Evolutionary conservation across 768 basidiomycete species (phyloP).

Genomic region (Podaxis carcinomalis): DNA sequence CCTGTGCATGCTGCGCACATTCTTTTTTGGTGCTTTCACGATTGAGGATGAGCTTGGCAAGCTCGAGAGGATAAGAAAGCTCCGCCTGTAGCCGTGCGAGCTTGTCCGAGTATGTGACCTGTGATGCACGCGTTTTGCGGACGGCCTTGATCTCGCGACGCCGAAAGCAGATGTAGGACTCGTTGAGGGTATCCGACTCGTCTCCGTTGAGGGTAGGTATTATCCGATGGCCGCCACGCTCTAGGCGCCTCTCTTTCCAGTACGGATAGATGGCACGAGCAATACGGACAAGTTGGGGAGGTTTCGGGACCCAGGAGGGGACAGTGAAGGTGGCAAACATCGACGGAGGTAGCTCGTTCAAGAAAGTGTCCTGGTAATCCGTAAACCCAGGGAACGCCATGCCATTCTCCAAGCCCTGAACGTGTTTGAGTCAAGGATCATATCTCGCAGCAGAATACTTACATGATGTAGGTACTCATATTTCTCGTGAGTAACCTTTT

Average conservation of each 20-base stretch:
- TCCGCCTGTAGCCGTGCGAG: conserved; percentile 78
- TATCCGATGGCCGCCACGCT: conserved; percentile 78
- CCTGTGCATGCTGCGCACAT: conserved; percentile 47
- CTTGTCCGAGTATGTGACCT: conserved; percentile 86
- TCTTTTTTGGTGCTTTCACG: conserved; percentile 81
- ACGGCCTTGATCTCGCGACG: conserved; percentile 91
- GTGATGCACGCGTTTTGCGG: conserved; percentile 90
- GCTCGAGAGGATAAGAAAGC: conserved; percentile 63
- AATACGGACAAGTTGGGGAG: conserved; percentile 58
- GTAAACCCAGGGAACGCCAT: conserved; percentile 69
- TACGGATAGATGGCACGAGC: conserved; percentile 79
- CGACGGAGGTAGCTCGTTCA: conserved; percentile 50
- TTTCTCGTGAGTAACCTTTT: conserved; percentile 86
- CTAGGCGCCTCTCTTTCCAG: conserved; percentile 83
- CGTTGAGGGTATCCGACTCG: conserved; percentile 84
- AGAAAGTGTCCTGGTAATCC: conserved; percentile 69
- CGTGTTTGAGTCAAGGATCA: neutral
- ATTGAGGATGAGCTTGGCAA: conserved; percentile 62
- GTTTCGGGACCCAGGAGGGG: conserved; percentile 66
- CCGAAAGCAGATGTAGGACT: conserved; percentile 97
- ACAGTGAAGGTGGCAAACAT: conserved; percentile 66
- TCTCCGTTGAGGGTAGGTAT: conserved; percentile 88
- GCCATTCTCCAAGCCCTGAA: conserved; percentile 61
- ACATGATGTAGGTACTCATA: conserved; percentile 90
- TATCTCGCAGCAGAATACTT: conserved; percentile 26